Conservation (phyloP, 345 rosid species). For the Dipteronia dyeriana region DNA sequence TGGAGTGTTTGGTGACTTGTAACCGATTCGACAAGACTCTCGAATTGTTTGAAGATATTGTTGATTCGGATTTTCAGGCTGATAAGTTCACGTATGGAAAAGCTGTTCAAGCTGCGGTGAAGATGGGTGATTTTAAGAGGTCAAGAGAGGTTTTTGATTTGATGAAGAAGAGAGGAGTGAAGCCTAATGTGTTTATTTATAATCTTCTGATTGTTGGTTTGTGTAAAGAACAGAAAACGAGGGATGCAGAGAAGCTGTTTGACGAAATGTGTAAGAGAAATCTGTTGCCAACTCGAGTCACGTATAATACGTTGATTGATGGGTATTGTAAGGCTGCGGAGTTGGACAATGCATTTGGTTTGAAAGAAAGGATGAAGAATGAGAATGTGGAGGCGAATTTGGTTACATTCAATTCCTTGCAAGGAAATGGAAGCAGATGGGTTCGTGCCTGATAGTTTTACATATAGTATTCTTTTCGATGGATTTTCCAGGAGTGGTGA, state of each 20-base stretch:
- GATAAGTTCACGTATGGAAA: conserved; percentile 60
- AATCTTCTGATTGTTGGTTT: conserved; percentile 63
- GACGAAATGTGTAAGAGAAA: conserved; percentile 56
- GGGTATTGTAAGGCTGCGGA: conserved; percentile 71
- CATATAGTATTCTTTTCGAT: conserved; percentile 58
- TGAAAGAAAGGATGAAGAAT: conserved; percentile 58
- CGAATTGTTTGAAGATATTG: conserved; percentile 49
- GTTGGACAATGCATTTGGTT: conserved; percentile 40
- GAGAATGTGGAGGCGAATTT: conserved; percentile 55
- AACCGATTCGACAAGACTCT: conserved; percentile 46
- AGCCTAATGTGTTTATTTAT: conserved; percentile 54
- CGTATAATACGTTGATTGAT: conserved; percentile 70
- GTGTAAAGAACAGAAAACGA: conserved; percentile 53
- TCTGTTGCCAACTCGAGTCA: conserved; percentile 44
- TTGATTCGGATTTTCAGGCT: conserved; percentile 49
- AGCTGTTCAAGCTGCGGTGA: conserved; percentile 74
- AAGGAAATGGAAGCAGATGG: conserved; percentile 69
- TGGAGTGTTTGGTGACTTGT: conserved; percentile 42
- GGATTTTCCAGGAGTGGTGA: conserved; percentile 46
- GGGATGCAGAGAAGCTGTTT: conserved; percentile 66
- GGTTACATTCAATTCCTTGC: conserved; percentile 69
- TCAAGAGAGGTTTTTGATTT: conserved; percentile 50
- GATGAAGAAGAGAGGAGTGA: conserved; percentile 53
- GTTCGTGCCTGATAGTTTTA: conserved; percentile 60
- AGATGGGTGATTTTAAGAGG: conserved; percentile 52